These are phyloP conservation scores for Coemansia sp. DNA, from an alignment of 192 early-diverging fungal genomes.

Conservation along the genomic window DNA sequence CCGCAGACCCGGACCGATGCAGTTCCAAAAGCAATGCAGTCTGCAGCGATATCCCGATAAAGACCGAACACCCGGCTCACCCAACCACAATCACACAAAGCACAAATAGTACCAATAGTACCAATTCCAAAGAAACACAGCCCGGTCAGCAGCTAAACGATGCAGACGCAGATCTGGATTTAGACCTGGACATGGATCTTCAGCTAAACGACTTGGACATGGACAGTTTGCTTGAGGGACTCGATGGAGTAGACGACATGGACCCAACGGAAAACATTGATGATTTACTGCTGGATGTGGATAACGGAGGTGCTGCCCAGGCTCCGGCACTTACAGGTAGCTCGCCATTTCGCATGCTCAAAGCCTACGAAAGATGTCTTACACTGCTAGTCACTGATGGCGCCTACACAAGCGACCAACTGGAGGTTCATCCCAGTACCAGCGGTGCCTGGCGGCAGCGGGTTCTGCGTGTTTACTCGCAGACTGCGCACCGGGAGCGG, in stretches of 20 bases:
- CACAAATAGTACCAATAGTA: too few species aligned
- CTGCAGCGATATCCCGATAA: too few species aligned
- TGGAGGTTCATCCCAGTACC: slow-evolving; percentile 5
- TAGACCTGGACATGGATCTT: slow-evolving; percentile 17
- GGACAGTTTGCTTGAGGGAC: slow-evolving; percentile 27
- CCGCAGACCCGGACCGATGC: background rate
- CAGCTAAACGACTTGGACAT: slow-evolving; percentile 38
- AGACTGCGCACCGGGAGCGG: slow-evolving; percentile 38
- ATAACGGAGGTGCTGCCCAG: slow-evolving; percentile 3
- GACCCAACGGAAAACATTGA: slow-evolving; percentile 13
- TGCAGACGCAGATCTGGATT: slow-evolving; percentile 12
- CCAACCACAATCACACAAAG: too few species aligned
- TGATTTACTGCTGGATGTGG: slow-evolving; percentile 17
- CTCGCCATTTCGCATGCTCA: background rate
- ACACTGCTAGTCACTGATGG: slow-evolving; percentile 38
- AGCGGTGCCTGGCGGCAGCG: slow-evolving; percentile 28
- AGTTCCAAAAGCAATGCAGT: too few species aligned
- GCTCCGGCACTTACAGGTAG: background rate
- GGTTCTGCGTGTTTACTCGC: slow-evolving; percentile 43
- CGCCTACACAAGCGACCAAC: slow-evolving; percentile 20
- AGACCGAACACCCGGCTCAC: too few species aligned
- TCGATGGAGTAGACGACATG: slow-evolving; percentile 23
- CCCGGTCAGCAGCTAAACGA: background rate
- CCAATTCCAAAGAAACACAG: background rate
- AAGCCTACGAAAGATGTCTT: slow-evolving; percentile 37